A percentile compares a stretch with the other conserved stretches of the same genome.
These are phyloP conservation scores for Ananas comosus DNA, from an alignment of 176 grass and related monocot species.

Conservation along the genomic window DNA sequence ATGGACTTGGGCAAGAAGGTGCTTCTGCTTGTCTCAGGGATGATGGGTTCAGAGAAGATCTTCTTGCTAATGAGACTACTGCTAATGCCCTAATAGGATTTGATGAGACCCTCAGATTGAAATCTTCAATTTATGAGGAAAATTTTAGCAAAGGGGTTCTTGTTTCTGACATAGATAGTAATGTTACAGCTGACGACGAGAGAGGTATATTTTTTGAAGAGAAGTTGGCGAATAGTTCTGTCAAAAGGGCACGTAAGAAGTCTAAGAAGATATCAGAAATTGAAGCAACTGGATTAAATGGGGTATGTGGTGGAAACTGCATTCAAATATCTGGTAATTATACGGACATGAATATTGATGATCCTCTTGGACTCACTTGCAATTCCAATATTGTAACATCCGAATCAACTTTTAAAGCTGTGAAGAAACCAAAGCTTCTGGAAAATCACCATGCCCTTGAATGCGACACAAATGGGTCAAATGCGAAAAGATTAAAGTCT, in stretches of 20 bases:
- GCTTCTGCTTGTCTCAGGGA: not conserved
- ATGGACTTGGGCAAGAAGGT: not conserved
- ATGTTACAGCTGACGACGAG: slow-evolving; percentile 20
- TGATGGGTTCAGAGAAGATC: not conserved
- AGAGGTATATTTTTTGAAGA: slow-evolving; percentile 2
- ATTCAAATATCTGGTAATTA: slow-evolving; percentile 10
- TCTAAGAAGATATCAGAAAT: slow-evolving; percentile 56
- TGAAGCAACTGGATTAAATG: slow-evolving; percentile 35
- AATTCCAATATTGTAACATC: not conserved
- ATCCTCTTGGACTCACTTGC: slow-evolving; percentile 2
- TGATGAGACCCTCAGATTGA: not conserved
- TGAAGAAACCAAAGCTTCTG: not conserved
- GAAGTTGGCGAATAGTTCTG: slow-evolving; percentile 34
- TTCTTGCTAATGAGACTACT: slow-evolving; percentile 4
- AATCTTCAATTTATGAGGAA: not conserved
- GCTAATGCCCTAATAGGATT: not conserved
- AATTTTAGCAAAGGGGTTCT: not conserved
- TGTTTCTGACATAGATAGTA: not conserved
- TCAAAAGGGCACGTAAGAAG: slow-evolving; percentile 52
- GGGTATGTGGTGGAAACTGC: slow-evolving; percentile 14
- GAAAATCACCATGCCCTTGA: not conserved
- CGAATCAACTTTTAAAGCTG: not conserved
- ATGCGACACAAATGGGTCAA: not conserved
- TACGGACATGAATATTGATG: slow-evolving; percentile 5
- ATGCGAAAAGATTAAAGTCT: not conserved